Evolutionary conservation across 1,284 basidiomycete genomes (phyloP).

Genomic region (Chiua sp.): DNA sequence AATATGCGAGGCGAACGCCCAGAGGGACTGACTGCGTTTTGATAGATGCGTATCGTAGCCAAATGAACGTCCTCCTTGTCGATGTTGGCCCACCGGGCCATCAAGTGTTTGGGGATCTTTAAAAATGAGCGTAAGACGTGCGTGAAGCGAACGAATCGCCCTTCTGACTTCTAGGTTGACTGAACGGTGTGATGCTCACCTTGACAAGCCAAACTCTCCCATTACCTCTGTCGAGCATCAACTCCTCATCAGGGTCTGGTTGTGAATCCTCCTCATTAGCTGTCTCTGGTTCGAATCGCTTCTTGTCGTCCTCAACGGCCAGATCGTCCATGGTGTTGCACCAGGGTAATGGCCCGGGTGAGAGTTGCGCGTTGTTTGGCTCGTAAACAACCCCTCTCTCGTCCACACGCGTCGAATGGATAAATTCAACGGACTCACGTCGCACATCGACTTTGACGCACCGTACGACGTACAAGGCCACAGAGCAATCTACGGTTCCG

Average conservation of each 20-base stretch:
- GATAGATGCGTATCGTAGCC: slow-evolving; percentile 77
- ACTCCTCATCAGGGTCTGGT: slow-evolving; percentile 78
- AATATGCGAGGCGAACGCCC: slow-evolving; percentile 66
- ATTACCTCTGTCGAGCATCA: slow-evolving; percentile 73
- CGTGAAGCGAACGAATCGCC: background rate
- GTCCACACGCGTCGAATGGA: slow-evolving; percentile 7
- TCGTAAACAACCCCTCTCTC: no score
- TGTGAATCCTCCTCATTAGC: slow-evolving; percentile 58
- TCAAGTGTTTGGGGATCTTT: slow-evolving; percentile 72
- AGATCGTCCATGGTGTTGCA: slow-evolving; percentile 59
- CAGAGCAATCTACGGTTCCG: slow-evolving; percentile 25
- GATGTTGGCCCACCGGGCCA: slow-evolving; percentile 72
- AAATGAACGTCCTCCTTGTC: slow-evolving; percentile 63
- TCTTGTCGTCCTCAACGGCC: slow-evolving; percentile 67
- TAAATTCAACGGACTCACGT: slow-evolving; percentile 15
- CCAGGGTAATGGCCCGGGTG: no score
- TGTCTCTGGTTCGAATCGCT: slow-evolving; percentile 63
- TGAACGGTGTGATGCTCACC: slow-evolving; percentile 44
- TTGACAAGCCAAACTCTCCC: slow-evolving; percentile 83
- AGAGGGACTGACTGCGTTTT: slow-evolving; percentile 45
- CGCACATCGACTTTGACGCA: slow-evolving; percentile 20
- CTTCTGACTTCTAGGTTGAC: background rate
- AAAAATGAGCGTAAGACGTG: slow-evolving; percentile 11
- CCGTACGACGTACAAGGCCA: slow-evolving; percentile 19
- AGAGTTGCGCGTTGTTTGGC: no score